Evolutionary conservation across 768 basidiomycete species (phyloP).

Genomic region (Hypholoma sublateritium): DNA sequence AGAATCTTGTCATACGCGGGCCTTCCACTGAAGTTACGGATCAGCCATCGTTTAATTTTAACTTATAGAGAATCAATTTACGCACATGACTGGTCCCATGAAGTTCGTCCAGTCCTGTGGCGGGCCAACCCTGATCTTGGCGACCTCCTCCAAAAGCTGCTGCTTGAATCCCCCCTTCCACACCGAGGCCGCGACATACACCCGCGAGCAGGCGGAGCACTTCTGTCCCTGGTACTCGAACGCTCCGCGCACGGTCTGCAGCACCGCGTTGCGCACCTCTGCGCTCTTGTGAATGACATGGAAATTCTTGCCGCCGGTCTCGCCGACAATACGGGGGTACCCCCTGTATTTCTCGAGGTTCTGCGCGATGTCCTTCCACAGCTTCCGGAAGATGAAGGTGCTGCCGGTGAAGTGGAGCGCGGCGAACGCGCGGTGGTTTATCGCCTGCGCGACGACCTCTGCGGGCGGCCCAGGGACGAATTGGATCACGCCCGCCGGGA

Average conservation of each 20-base stretch:
- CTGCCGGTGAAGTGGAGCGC: conserved; percentile 96
- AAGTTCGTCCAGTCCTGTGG: conserved; percentile 80
- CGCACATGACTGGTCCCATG: conserved; percentile 94
- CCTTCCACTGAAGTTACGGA: conserved; percentile 51
- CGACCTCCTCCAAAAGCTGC: conserved; percentile 66
- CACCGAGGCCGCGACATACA: conserved; percentile 85
- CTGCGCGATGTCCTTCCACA: conserved; percentile 93
- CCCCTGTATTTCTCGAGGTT: conserved; percentile 86
- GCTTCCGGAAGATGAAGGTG: conserved; percentile 89
- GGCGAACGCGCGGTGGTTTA: conserved; percentile 77
- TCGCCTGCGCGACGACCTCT: conserved; percentile 82
- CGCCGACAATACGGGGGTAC: conserved; percentile 96
- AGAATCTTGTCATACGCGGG: conserved; percentile 89
- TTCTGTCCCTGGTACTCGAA: conserved; percentile 99
- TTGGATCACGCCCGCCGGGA: conserved; percentile 94
- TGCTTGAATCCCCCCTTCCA: conserved; percentile 90
- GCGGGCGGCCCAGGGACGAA: conserved; percentile 91
- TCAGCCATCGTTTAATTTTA: neutral
- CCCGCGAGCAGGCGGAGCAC: conserved; percentile 90
- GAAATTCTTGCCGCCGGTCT: conserved; percentile 99
- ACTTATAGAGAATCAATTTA: conserved; percentile 1
- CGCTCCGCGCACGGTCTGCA: conserved; percentile 83
- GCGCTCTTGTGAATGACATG: conserved; percentile 89
- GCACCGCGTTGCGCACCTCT: conserved; percentile 85
- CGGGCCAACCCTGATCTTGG: conserved; percentile 84